phyloP scores from a whole-genome alignment of 495 filamentous ascomycete species.

The Trichoderma gamsii region DNA sequence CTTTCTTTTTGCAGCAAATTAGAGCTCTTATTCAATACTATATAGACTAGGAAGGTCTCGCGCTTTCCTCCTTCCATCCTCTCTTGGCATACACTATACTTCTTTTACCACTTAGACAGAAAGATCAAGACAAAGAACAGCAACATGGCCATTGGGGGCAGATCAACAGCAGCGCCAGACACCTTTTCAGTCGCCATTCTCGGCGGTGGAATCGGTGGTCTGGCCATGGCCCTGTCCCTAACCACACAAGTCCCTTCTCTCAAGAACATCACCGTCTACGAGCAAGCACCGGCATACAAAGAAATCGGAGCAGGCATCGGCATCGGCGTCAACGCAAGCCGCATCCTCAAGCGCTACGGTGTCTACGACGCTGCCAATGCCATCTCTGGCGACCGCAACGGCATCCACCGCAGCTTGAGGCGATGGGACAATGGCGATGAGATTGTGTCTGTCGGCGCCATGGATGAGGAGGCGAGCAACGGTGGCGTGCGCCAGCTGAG shows the following conservation, averaged over 20 bases:
- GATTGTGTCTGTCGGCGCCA: constrained; percentile 26
- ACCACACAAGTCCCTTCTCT: constrained; percentile 7
- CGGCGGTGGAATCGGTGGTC: constrained; percentile 4
- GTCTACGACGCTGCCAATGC: constrained; percentile 29
- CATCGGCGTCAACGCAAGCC: constrained; percentile 19
- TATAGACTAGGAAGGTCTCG: not conserved
- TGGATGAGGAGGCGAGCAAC: constrained; percentile 17
- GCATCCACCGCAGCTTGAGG: constrained; percentile 27
- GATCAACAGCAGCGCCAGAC: not conserved
- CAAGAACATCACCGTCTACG: constrained; percentile 16
- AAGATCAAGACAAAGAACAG: not conserved
- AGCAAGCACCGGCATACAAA: constrained; percentile 22
- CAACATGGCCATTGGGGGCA: constrained; percentile 1
- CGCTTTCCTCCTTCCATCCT: not conserved
- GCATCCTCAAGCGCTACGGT: constrained; percentile 16
- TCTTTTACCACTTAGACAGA: not conserved
- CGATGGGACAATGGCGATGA: constrained; percentile 26
- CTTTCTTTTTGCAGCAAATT: not conserved
- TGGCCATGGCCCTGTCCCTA: constrained; percentile 8
- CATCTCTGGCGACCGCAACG: constrained; percentile 27
- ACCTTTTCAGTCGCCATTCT: not conserved
- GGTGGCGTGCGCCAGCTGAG: constrained; percentile 19
- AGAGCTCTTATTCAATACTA: not conserved
- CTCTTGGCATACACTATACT: not conserved
- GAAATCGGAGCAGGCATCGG: constrained; percentile 32